Conservation (phyloP, 2,329 filamentous ascomycete genomes). For the Calonectria pteridis region DNA sequence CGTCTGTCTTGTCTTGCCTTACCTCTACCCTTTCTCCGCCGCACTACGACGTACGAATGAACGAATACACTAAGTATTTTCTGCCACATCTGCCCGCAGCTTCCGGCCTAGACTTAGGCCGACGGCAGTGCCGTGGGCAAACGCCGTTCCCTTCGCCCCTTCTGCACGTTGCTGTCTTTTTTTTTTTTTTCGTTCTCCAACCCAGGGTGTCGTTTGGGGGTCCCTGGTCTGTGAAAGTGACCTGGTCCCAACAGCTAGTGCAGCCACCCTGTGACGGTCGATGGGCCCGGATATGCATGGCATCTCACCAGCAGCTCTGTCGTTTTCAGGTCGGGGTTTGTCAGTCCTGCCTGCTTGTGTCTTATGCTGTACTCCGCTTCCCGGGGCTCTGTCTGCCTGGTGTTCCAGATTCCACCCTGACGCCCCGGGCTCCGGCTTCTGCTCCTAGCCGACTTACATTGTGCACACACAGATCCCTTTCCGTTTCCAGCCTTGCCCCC, state of each 20-base stretch:
- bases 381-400: conserved; percentile 17
- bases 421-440: conserved; percentile 28
- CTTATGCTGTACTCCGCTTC: conserved; percentile 19
- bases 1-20: conserved; percentile 7
- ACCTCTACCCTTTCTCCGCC: conserved; percentile 22
- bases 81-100: conserved; percentile 25
- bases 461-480: conserved; percentile 37
- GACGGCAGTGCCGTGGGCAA: conserved; percentile 23
- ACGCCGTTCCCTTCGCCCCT: conserved; percentile 34
- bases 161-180: conserved; percentile 37
- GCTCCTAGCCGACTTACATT: conserved; percentile 25
- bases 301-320: conserved; percentile 45
- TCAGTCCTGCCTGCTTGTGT: conserved; percentile 26
- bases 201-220: conserved; percentile 28
- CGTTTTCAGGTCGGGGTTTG: conserved; percentile 31
- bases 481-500: conserved; percentile 37
- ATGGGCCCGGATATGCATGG: conserved; percentile 47
- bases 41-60: conserved; percentile 26
- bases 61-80: conserved; percentile 12
- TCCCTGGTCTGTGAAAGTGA: conserved; percentile 33
- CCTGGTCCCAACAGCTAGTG: conserved; percentile 46
- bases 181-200: conserved; percentile 11
- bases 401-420: conserved; percentile 35
- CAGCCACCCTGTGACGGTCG: conserved; percentile 46
- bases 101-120: conserved; percentile 19